Conservation (phyloP, 2,329 filamentous ascomycete species). For the Apiospora arundinis region DNA sequence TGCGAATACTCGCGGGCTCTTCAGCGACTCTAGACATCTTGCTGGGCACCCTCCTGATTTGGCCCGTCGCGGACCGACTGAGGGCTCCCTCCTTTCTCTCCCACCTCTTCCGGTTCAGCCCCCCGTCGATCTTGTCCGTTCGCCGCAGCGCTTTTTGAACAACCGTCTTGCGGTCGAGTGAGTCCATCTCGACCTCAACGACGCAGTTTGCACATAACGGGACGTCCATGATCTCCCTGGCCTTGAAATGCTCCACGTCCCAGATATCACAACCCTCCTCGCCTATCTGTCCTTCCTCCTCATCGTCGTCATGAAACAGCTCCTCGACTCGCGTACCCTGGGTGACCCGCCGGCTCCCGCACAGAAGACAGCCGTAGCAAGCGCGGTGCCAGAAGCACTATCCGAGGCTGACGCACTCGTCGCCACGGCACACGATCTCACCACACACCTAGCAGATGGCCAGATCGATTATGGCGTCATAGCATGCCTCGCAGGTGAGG, state of each 20-base stretch:
- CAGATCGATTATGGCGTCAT: conserved; percentile 55
- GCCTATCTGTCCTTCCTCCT: not conserved
- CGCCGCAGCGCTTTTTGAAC: conserved; percentile 51
- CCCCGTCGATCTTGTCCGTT: conserved; percentile 52
- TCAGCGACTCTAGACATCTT: conserved; percentile 9
- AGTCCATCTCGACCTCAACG: conserved; percentile 47
- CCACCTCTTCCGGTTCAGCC: conserved; percentile 53
- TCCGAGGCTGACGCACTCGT: conserved; percentile 63
- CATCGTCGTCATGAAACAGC: conserved; percentile 38
- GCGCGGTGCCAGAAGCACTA: conserved; percentile 66
- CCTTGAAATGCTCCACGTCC: conserved; percentile 26
- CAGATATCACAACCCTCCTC: conserved; percentile 20
- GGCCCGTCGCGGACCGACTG: conserved; percentile 22
- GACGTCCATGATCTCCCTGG: conserved; percentile 51
- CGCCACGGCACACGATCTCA: conserved; percentile 57
- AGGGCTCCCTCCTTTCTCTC: conserved; percentile 40
- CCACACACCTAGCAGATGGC: conserved; percentile 65
- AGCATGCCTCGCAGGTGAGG: conserved; percentile 56
- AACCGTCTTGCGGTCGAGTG: conserved; percentile 38
- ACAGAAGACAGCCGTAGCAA: conserved; percentile 64
- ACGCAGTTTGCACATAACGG: conserved; percentile 58
- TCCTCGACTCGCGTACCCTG: conserved; percentile 43
- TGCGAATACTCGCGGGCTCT: conserved; percentile 19
- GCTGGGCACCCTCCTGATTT: conserved; percentile 30
- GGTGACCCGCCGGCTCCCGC: conserved; percentile 48